These are phyloP conservation scores for Rickenella mellea DNA, from an alignment of 768 basidiomycete species.

Conservation along the genomic window DNA sequence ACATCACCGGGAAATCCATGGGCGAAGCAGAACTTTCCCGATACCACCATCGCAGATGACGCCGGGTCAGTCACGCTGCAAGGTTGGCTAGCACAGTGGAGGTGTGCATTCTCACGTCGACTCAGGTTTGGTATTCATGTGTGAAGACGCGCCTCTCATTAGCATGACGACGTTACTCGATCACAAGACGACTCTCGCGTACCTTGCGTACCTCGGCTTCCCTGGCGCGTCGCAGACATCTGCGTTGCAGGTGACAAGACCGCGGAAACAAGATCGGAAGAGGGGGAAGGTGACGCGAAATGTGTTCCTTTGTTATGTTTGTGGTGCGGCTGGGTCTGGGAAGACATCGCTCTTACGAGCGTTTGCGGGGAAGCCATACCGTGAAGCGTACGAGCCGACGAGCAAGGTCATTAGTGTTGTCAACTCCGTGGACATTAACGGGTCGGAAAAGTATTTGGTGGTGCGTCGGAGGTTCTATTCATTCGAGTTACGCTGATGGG, in stretches of 20 bases:
- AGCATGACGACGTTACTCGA: slow-evolving; percentile 98
- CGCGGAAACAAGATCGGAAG: slow-evolving; percentile 75
- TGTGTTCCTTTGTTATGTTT: slow-evolving; percentile 88
- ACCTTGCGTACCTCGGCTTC: slow-evolving; percentile 93
- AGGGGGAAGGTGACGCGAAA: slow-evolving; percentile 85
- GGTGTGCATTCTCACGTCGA: slow-evolving; percentile 35
- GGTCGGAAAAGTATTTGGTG: slow-evolving; percentile 92
- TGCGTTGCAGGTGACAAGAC: slow-evolving; percentile 77
- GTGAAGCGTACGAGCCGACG: slow-evolving; percentile 74
- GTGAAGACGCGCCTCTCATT: no score
- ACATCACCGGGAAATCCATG: slow-evolving; percentile 98
- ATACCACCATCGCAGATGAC: slow-evolving; percentile 81
- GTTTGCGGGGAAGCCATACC: slow-evolving; percentile 79
- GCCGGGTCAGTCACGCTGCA: slow-evolving; percentile 89
- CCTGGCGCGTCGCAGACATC: slow-evolving; percentile 68
- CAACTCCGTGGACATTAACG: slow-evolving; percentile 89
- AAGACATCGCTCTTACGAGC: slow-evolving; percentile 82
- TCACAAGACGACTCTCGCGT: slow-evolving; percentile 82
- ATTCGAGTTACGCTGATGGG: neutral
- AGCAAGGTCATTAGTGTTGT: slow-evolving; percentile 87
- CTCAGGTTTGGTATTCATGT: neutral
- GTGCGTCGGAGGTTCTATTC: slow-evolving; percentile 41
- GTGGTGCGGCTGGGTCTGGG: slow-evolving; percentile 92
- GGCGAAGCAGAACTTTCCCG: slow-evolving; percentile 83
- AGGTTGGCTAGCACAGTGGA: slow-evolving; percentile 98